Conservation (phyloP, 2,329 filamentous ascomycete genomes). For the Orbilia quercus region DNA sequence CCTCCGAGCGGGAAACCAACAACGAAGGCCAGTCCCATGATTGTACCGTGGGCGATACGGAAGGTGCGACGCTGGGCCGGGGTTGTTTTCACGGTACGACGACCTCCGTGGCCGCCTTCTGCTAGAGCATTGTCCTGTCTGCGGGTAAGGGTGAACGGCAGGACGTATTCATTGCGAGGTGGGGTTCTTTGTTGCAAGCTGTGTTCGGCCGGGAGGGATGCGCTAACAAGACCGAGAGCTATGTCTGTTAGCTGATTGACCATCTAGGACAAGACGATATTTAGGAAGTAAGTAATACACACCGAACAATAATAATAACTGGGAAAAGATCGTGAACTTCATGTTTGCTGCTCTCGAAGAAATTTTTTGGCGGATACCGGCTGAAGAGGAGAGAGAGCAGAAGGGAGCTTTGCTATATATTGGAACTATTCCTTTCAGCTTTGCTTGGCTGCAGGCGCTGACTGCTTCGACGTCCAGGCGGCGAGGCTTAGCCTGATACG, state of each 20-base stretch:
- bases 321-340: constrained; percentile 10
- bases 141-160: neutral
- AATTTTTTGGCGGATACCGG: no score
- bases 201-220: constrained; percentile 13
- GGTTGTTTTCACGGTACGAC: constrained; percentile 42
- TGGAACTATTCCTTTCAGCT: no score
- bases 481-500: no score
- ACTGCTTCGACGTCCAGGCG: no score
- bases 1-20: constrained; percentile 72
- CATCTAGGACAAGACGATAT: neutral
- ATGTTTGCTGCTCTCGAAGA: constrained; percentile 1
- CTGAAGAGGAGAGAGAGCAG: no score
- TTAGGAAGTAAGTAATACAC: neutral
- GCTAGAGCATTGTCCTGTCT: constrained; percentile 21
- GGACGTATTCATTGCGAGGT: neutral
- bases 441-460: no score
- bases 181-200: constrained; percentile 22
- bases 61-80: constrained; percentile 41
- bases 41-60: constrained; percentile 61
- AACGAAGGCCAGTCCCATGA: constrained; percentile 72
- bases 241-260: no score
- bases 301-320: constrained; percentile 8
- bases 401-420: no score
- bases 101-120: constrained; percentile 44
- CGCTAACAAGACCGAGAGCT: constrained; percentile 20